Conservation (phyloP, 2,329 filamentous ascomycete genomes). For the Fusarium drepaniforme region DNA sequence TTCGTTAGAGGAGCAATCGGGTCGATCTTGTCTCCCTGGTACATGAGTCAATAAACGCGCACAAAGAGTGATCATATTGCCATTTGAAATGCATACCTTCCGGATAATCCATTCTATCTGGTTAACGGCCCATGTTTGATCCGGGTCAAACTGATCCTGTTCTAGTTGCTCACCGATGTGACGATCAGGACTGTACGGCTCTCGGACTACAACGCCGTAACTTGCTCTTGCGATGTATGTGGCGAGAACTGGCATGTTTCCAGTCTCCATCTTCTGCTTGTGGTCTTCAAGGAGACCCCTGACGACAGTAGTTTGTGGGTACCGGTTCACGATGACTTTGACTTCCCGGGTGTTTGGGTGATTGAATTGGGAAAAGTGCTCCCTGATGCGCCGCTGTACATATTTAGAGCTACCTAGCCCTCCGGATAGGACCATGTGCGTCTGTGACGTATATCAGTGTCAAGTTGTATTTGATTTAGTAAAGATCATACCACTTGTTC, state of each 20-base stretch:
- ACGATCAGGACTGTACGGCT: background rate
- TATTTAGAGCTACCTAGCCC: background rate
- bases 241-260: background rate
- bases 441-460: background rate
- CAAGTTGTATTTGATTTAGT: fast-evolving
- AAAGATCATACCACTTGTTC: background rate
- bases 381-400: background rate
- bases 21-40: background rate
- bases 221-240: background rate
- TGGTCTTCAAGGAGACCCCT: background rate
- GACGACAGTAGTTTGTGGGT: background rate
- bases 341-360: background rate
- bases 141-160: background rate
- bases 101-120: background rate
- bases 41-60: background rate
- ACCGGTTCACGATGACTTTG: fast-evolving
- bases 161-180: background rate
- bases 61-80: background rate
- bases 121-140: background rate
- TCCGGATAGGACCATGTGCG: background rate
- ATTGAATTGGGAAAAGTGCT: background rate
- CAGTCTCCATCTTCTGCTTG: background rate
- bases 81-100: background rate
- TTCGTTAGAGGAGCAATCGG: background rate
- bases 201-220: background rate